Conservation (phyloP, 805 yeast genomes). For the Saccharomycopsis sp. region DNA sequence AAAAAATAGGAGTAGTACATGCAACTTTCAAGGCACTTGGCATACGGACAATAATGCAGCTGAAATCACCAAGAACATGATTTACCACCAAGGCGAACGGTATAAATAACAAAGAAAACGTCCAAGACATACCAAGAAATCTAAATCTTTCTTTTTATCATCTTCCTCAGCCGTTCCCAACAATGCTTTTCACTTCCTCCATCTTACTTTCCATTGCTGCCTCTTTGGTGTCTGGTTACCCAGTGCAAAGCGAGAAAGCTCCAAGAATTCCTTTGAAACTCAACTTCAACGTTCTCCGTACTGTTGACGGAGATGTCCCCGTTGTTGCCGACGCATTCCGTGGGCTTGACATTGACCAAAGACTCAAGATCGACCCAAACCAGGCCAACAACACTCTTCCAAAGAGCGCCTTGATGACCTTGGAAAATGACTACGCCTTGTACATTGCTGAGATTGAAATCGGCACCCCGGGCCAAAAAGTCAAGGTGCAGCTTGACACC, state of each 20-base stretch:
- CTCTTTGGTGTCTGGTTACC: constrained; percentile 9
- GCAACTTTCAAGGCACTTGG: no score
- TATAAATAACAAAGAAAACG: no score
- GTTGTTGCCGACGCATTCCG: background rate
- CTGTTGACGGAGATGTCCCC: background rate
- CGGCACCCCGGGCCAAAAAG: constrained; percentile 38
- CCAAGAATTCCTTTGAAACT: constrained; percentile 13
- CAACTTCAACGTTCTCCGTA: constrained; percentile 11
- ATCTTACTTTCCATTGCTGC: background rate
- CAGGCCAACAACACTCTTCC: background rate
- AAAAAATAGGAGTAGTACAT: no score
- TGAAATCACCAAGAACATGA: no score
- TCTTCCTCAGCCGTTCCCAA: no score
- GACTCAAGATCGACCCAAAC: background rate
- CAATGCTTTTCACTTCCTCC: no score
- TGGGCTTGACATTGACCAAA: no score
- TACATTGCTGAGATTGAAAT: constrained; percentile 36
- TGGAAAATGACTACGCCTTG: constrained; percentile 34
- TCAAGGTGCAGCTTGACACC: constrained; percentile 37
- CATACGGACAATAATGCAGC: no score
- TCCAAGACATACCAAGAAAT: no score
- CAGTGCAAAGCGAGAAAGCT: no score
- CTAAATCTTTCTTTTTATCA: no score
- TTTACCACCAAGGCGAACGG: no score
- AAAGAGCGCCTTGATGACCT: constrained; percentile 41